phyloP scores from a whole-genome alignment of 805 yeast genomes.

The Huiozyma sinensis region DNA sequence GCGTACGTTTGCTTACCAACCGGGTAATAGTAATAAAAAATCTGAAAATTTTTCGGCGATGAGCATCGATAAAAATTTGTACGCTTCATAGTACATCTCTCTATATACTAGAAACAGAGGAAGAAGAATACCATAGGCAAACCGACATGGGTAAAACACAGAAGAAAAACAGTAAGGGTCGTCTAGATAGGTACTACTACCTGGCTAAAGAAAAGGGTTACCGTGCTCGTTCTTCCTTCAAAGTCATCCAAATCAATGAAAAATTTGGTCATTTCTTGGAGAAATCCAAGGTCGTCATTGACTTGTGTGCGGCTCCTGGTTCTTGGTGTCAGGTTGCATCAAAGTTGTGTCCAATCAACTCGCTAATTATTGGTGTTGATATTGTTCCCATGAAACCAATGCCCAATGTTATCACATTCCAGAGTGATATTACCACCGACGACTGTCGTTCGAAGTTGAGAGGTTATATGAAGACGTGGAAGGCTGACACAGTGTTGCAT shows the following conservation, averaged over 20 bases:
- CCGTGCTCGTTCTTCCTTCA: constrained; percentile 97
- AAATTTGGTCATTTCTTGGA: constrained; percentile 93
- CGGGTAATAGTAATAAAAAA: constrained; percentile 1
- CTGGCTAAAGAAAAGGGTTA: constrained; percentile 97
- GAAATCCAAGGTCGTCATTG: constrained; percentile 90
- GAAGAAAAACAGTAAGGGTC: constrained; percentile 95
- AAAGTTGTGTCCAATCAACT: constrained; percentile 81
- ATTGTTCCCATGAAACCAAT: constrained; percentile 94
- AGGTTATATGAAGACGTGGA: constrained; percentile 97
- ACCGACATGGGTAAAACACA: constrained; percentile 74
- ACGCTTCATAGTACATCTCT: background rate
- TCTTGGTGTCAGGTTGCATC: constrained; percentile 99
- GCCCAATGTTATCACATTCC: constrained; percentile 90
- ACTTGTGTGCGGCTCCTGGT: constrained; percentile 98
- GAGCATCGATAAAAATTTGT: constrained; percentile 1
- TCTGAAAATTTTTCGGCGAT: constrained; percentile 3
- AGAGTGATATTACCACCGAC: constrained; percentile 94
- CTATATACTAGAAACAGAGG: background rate
- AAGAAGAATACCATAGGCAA: background rate
- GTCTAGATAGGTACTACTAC: constrained; percentile 93
- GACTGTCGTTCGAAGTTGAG: constrained; percentile 91
- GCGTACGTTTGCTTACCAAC: background rate
- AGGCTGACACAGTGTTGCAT: constrained; percentile 93
- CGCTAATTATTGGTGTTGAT: constrained; percentile 96
- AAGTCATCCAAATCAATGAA: constrained; percentile 88